Conservation (phyloP, 2,329 filamentous ascomycete species). For the Zelopaecilomyces penicillatus region DNA sequence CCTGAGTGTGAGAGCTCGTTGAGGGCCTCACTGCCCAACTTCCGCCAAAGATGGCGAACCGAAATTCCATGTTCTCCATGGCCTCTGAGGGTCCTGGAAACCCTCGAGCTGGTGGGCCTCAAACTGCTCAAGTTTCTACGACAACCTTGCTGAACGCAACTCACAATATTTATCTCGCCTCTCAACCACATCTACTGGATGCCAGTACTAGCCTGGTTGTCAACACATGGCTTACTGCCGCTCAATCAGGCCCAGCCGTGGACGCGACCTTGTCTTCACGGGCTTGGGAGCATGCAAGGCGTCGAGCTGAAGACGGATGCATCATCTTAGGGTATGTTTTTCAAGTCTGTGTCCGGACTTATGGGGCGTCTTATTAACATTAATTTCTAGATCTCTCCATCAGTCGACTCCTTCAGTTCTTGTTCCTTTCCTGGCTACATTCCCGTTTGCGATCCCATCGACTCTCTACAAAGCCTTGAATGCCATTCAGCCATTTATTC, state of each 20-base stretch:
- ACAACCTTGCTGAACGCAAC: constrained; percentile 87
- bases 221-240: constrained; percentile 88
- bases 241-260: constrained; percentile 62
- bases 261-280: constrained; percentile 69
- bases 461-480: constrained; percentile 71
- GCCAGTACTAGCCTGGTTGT: constrained; percentile 85
- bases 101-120: constrained; percentile 49
- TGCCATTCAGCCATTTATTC: constrained; percentile 76
- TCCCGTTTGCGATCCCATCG: constrained; percentile 72
- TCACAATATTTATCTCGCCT: constrained; percentile 78
- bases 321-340: constrained; percentile 73
- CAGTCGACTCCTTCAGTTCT: constrained; percentile 80
- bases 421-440: constrained; percentile 67
- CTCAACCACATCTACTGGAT: constrained; percentile 78
- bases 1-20: background rate
- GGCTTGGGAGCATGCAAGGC: constrained; percentile 93
- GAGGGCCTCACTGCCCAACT: constrained; percentile 15
- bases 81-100: constrained; percentile 54
- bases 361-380: background rate
- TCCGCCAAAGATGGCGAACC: constrained; percentile 45
- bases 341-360: background rate
- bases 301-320: constrained; percentile 90
- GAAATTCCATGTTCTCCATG: constrained; percentile 63
- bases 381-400: constrained; percentile 66
- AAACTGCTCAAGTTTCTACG: constrained; percentile 76